Evolutionary conservation across 1,139 yeast genomes (phyloP).

Genomic region (Blastobotrys proliferans): DNA sequence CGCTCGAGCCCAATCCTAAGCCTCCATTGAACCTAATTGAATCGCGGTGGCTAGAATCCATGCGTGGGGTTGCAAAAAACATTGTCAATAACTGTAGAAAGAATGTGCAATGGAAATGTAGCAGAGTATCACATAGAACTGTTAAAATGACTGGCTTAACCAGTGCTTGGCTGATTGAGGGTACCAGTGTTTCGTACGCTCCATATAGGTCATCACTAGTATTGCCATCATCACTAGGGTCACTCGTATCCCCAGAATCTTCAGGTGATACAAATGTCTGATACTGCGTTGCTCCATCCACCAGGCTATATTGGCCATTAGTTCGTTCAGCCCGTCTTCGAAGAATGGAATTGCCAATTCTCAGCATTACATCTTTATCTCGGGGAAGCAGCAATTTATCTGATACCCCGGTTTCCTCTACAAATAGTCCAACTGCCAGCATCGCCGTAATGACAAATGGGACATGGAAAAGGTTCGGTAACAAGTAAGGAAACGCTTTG

Average conservation of each 20-base stretch:
- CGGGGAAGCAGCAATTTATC: slow-evolving; percentile 43
- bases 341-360: background rate
- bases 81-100: slow-evolving; percentile 58
- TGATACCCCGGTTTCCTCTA: slow-evolving; percentile 54
- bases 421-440: slow-evolving; percentile 43
- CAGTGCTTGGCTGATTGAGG: slow-evolving; percentile 12
- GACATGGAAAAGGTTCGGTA: slow-evolving; percentile 57
- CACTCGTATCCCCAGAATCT: background rate
- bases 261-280: too few species aligned
- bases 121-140: slow-evolving; percentile 23
- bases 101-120: slow-evolving; percentile 49
- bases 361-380: slow-evolving; percentile 37
- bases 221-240: background rate
- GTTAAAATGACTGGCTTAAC: slow-evolving; percentile 27
- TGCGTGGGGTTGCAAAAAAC: slow-evolving; percentile 49
- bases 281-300: too few species aligned
- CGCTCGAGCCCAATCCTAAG: slow-evolving; percentile 43
- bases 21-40: slow-evolving; percentile 49
- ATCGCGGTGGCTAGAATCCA: slow-evolving; percentile 25
- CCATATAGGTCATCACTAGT: background rate
- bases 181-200: slow-evolving; percentile 3
- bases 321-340: too few species aligned
- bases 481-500: slow-evolving; percentile 49
- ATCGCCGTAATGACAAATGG: slow-evolving; percentile 36
- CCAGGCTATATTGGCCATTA: too few species aligned